Conservation (phyloP, 2,329 filamentous ascomycete species). For the Alternaria consortialis region DNA sequence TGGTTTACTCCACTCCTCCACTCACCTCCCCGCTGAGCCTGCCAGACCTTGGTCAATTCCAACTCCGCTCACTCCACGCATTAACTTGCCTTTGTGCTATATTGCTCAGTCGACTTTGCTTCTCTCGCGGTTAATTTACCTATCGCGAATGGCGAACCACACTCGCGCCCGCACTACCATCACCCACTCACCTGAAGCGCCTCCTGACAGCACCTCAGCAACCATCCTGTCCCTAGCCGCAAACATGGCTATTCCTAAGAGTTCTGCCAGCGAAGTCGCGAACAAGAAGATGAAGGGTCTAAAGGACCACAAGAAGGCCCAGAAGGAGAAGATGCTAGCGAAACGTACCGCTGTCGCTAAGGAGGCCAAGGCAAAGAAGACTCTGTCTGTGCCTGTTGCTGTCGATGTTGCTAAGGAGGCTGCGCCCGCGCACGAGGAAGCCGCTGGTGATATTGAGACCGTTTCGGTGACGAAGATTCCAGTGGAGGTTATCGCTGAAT, state of each 20-base stretch:
- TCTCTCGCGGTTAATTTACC: too few species aligned
- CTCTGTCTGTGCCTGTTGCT: neutral
- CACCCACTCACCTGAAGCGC: neutral
- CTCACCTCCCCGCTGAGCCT: neutral
- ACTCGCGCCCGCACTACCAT: neutral
- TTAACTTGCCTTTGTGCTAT: too few species aligned
- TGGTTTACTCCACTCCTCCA: neutral
- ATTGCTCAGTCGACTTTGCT: fast-evolving
- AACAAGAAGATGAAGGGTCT: constrained; percentile 14
- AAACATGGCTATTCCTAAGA: neutral
- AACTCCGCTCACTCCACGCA: neutral
- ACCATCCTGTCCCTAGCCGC: neutral
- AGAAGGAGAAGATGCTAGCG: constrained; percentile 9
- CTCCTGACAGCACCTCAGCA: neutral
- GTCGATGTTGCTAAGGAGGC: neutral
- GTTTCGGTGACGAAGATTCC: neutral
- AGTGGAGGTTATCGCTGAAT: too few species aligned
- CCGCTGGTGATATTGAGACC: neutral
- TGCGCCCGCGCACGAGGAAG: neutral
- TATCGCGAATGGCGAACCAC: neutral
- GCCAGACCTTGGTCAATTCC: neutral
- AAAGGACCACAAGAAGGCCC: constrained; percentile 11
- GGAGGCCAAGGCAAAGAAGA: neutral
- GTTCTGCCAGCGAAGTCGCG: neutral
- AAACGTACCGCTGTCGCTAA: constrained; percentile 10